A percentile compares a stretch with the other conserved stretches of the same genome.
phyloP scores from a whole-genome alignment of 306 rosid genomes.

The Prunus mira region DNA sequence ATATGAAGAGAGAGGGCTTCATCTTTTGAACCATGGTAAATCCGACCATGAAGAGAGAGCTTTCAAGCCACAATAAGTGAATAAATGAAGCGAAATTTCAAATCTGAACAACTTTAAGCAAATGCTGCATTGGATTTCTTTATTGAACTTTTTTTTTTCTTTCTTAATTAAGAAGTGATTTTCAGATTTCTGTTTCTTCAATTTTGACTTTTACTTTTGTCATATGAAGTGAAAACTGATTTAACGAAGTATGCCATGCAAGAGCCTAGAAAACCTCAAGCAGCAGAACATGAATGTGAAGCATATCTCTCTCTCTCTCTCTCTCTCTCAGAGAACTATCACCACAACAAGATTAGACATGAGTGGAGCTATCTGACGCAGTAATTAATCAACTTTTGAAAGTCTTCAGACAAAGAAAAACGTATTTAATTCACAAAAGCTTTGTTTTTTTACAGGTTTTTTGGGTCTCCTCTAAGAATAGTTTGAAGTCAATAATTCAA shows the following conservation, averaged over 20 bases:
- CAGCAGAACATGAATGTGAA: not conserved
- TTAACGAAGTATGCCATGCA: not conserved
- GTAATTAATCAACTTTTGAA: not conserved
- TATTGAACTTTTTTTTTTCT: not conserved
- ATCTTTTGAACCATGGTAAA: not conserved
- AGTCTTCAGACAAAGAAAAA: not conserved
- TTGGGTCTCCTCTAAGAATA: not conserved
- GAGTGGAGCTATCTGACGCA: not conserved
- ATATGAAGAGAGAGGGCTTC: not conserved
- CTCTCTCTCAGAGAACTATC: not conserved
- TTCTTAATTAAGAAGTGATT: not conserved
- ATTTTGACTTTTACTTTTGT: not conserved
- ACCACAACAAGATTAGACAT: not conserved
- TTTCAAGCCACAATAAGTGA: not conserved
- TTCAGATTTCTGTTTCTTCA: not conserved
- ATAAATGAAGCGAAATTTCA: not conserved
- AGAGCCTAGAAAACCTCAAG: not conserved
- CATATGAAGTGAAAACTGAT: not conserved
- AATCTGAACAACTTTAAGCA: not conserved
- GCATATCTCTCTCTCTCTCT: not conserved
- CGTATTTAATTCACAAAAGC: not conserved
- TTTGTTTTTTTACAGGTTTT: not conserved
- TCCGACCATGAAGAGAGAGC: not conserved
- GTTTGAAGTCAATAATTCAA: not conserved
- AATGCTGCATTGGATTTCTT: not conserved